phyloP scores from a whole-genome alignment of 1,284 basidiomycete genomes.

The Fomes fomentarius region DNA sequence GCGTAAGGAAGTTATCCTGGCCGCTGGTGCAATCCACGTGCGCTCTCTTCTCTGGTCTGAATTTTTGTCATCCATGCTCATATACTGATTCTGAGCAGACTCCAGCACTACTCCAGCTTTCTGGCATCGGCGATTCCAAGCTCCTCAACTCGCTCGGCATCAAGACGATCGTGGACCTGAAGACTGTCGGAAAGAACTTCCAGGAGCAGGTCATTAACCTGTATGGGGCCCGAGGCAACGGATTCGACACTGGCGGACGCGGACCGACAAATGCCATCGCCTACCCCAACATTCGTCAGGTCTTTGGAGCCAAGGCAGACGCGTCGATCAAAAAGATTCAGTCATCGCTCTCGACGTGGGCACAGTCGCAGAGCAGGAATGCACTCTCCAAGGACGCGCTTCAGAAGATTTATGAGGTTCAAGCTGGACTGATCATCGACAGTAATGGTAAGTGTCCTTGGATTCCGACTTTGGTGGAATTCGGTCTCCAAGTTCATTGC shows the following conservation, averaged over 20 bases:
- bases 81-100: slow-evolving; percentile 25
- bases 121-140: slow-evolving; percentile 47
- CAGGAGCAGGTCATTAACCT: slow-evolving; percentile 52
- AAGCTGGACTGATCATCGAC: slow-evolving; percentile 47
- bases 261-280: slow-evolving; percentile 44
- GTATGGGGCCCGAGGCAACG: slow-evolving; percentile 38
- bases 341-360: slow-evolving; percentile 41
- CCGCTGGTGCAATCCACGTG: slow-evolving; percentile 43
- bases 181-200: slow-evolving; percentile 49
- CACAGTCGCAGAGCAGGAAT: slow-evolving; percentile 41
- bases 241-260: slow-evolving; percentile 37
- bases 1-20: slow-evolving; percentile 56
- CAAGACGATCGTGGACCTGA: slow-evolving; percentile 38
- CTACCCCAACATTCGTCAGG: slow-evolving; percentile 44
- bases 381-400: slow-evolving; percentile 44
- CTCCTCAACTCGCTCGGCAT: slow-evolving; percentile 44
- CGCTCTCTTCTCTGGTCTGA: background rate
- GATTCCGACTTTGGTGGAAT: background rate
- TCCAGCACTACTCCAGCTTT: slow-evolving; percentile 46
- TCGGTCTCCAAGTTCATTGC: no score
- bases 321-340: slow-evolving; percentile 38
- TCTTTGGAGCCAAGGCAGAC: slow-evolving; percentile 42
- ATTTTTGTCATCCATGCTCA: no score
- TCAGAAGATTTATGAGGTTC: slow-evolving; percentile 43
- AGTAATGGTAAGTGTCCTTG: slow-evolving; percentile 38